Evolutionary conservation across 345 rosid species (phyloP).

Genomic region (Rhodamnia rubescens): DNA sequence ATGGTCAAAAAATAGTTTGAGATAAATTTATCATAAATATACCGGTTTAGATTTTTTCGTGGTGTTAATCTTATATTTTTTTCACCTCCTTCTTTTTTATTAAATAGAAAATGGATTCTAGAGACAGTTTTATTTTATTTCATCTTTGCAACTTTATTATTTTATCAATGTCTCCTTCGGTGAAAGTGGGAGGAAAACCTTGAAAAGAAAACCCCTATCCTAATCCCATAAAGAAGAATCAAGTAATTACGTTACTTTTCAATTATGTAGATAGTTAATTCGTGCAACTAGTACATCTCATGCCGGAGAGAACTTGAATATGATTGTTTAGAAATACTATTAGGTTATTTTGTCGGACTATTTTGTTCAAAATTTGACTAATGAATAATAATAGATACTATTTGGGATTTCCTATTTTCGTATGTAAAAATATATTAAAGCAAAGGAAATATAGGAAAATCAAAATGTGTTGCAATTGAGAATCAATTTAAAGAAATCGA

Average conservation of each 20-base stretch:
- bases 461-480: background rate
- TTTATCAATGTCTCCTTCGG: background rate
- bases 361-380: background rate
- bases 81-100: background rate
- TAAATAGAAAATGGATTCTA: background rate
- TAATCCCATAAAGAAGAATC: no score
- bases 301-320: background rate
- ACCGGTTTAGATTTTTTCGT: no score
- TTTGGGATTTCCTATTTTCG: background rate
- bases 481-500: background rate
- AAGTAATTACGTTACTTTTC: fast-evolving
- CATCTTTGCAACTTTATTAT: background rate
- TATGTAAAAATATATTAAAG: background rate
- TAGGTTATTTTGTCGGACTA: fast-evolving
- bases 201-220: background rate
- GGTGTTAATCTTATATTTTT: background rate
- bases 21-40: no score
- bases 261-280: background rate
- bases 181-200: background rate
- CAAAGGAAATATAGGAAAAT: background rate
- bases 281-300: fast-evolving
- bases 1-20: no score
- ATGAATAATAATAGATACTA: background rate
- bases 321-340: background rate
- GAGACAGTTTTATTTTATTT: background rate